phyloP scores from a whole-genome alignment of 2,329 filamentous ascomycete genomes.

The Epichloe baconii region DNA sequence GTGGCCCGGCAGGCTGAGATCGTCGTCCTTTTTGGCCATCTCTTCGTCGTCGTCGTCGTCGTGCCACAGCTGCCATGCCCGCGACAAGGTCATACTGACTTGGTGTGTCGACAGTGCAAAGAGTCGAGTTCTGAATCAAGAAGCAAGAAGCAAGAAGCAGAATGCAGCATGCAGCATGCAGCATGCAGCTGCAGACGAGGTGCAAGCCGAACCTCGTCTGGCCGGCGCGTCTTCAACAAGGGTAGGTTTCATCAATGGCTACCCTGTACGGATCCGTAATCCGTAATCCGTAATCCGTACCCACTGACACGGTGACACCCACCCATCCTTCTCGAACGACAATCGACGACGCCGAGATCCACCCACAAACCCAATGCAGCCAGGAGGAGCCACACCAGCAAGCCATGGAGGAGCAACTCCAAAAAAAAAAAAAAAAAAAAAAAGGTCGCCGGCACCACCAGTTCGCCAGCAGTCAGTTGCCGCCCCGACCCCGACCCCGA shows the following conservation, averaged over 20 bases:
- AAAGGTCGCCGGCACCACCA: background rate
- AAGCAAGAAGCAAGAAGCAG: background rate
- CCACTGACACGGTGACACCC: too few species aligned
- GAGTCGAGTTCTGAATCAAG: background rate
- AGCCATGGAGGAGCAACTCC: background rate
- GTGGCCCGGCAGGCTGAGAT: slow-evolving; percentile 23
- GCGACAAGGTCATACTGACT: slow-evolving; percentile 4
- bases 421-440: background rate
- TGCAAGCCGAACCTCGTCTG: too few species aligned
- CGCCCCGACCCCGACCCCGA: background rate
- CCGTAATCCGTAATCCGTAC: too few species aligned
- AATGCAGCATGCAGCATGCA: too few species aligned
- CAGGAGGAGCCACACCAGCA: too few species aligned
- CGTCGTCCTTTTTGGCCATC: slow-evolving; percentile 48
- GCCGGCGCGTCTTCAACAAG: too few species aligned
- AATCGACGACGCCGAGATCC: too few species aligned
- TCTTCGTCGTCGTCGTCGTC: slow-evolving; percentile 32
- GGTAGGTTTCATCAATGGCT: too few species aligned
- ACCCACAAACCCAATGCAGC: too few species aligned
- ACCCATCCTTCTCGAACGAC: too few species aligned
- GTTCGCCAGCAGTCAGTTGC: background rate
- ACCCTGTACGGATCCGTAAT: too few species aligned
- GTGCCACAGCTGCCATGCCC: slow-evolving; percentile 26
- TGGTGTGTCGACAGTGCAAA: background rate
- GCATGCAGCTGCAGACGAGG: too few species aligned